A percentile compares a stretch with the other conserved stretches of the same genome.
Evolutionary conservation across 371 early-diverging fungal genomes (phyloP).

Genomic region (Rhizomucor pusillus): DNA sequence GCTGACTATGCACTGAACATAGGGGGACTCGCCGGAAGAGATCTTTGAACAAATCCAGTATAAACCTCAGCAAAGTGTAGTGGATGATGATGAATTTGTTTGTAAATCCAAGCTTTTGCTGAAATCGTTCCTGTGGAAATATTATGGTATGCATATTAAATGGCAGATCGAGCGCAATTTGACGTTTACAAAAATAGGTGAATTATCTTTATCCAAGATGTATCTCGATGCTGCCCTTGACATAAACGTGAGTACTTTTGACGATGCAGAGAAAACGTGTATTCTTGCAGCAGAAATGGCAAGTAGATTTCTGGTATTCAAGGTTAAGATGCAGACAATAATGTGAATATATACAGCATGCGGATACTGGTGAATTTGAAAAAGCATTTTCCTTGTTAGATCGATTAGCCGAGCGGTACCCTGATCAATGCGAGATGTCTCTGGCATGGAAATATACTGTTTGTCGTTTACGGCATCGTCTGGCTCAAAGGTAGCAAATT

Average conservation of each 20-base stretch:
- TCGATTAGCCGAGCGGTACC: slow-evolving; percentile 16
- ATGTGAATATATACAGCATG: slow-evolving; percentile 13
- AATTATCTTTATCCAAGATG: slow-evolving; percentile 12
- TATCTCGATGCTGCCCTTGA: slow-evolving; percentile 15
- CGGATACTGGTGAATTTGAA: slow-evolving; percentile 22
- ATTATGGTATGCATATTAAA: background rate
- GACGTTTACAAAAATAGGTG: slow-evolving; percentile 7
- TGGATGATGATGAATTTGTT: background rate
- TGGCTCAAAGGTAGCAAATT: background rate
- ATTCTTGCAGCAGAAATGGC: slow-evolving; percentile 28
- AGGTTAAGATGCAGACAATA: background rate
- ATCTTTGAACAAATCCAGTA: background rate
- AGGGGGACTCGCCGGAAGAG: background rate
- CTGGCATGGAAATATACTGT: slow-evolving; percentile 26
- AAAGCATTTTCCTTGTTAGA: slow-evolving; percentile 20
- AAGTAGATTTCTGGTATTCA: slow-evolving; percentile 1
- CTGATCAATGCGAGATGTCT: slow-evolving; percentile 21
- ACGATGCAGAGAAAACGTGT: slow-evolving; percentile 29
- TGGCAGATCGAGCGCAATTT: background rate
- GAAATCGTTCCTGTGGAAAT: background rate
- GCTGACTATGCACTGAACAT: background rate
- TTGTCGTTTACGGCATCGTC: slow-evolving; percentile 2
- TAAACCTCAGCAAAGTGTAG: background rate
- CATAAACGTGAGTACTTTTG: slow-evolving; percentile 9
- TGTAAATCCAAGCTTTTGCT: background rate